Evolutionary conservation across 257 asterid species (phyloP).

Genomic region (Cruciata laevipes): DNA sequence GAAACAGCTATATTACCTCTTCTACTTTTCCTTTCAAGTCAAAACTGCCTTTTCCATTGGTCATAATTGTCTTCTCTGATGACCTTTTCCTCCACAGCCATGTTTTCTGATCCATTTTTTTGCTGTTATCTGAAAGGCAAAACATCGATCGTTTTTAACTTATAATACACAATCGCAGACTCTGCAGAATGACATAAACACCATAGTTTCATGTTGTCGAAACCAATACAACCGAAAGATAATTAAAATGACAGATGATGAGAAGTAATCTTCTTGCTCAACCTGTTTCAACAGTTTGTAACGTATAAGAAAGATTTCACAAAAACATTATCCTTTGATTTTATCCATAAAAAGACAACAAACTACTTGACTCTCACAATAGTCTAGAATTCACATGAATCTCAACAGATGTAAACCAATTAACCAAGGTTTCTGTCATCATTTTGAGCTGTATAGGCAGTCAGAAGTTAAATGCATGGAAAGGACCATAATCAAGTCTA

Average conservation of each 20-base stretch:
- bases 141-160: background rate
- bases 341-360: background rate
- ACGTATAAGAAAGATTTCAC: too few species aligned
- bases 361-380: background rate
- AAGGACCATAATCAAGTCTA: background rate
- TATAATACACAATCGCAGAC: background rate
- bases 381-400: background rate
- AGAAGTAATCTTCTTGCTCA: background rate
- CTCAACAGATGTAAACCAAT: background rate
- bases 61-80: conserved; percentile 60
- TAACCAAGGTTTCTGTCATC: background rate
- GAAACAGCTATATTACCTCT: conserved; percentile 38
- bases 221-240: background rate
- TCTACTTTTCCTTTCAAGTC: conserved; percentile 29
- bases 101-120: conserved; percentile 67
- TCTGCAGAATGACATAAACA: background rate
- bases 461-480: background rate
- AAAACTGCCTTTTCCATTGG: conserved; percentile 32
- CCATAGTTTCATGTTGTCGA: background rate
- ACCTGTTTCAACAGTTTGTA: background rate
- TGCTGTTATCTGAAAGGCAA: background rate
- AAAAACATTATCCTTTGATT: background rate
- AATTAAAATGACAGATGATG: background rate
- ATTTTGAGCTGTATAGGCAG: background rate
- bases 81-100: conserved; percentile 82